Evolutionary conservation across 2,329 filamentous ascomycete species (phyloP), one percentile per base, ranked within the genome.

Genomic region (Epichloe sylvatica): DNA sequence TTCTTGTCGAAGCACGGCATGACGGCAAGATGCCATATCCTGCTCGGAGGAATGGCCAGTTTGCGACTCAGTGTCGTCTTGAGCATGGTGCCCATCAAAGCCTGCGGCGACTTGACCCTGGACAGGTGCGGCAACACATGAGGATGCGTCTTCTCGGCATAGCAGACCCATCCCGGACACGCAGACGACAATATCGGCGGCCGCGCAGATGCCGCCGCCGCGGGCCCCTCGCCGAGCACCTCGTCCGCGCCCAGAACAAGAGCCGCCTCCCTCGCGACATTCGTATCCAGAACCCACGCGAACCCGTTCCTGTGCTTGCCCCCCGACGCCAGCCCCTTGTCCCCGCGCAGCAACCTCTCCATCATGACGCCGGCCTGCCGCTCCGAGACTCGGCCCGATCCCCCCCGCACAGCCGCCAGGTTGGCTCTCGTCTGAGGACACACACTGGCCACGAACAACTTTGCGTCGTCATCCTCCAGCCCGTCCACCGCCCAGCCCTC

Each of bases 1-100:
- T 98, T 98, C 73, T 98, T 98, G 66, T 98, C 92, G 65, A 98
- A 97, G 66, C 92, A 98, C 19, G 92, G 92, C 92, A 98, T 98
- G 43, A 98, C 76, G 12, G 91, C 88, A 48, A 97, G 68, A 66
- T 97, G 91, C 87, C 91, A 98, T 63, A 98, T 89, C 57, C 82
- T 80, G 54, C 83, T 81, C 0, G 89, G 84, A 1, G 83, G 67
- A 45, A 96, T 80, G 35, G 79, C 79, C 53, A 90, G 75, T 47
- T 72, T 76, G 56, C 78, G 80, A 65, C 84, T 88, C 36, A 98
- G 70, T 0, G 85, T 79, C 0, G 88, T 91, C 67, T 98, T 98
- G 49, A 98, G 65, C 40, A 97, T 74, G 0, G 89, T 96, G 12
- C 92, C 92, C 55, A 86, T 84, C 47, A 98, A 69, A 25, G 92